Evolutionary conservation across 192 early-diverging fungal genomes (phyloP).

Genomic region (Backusella psychrophila): DNA sequence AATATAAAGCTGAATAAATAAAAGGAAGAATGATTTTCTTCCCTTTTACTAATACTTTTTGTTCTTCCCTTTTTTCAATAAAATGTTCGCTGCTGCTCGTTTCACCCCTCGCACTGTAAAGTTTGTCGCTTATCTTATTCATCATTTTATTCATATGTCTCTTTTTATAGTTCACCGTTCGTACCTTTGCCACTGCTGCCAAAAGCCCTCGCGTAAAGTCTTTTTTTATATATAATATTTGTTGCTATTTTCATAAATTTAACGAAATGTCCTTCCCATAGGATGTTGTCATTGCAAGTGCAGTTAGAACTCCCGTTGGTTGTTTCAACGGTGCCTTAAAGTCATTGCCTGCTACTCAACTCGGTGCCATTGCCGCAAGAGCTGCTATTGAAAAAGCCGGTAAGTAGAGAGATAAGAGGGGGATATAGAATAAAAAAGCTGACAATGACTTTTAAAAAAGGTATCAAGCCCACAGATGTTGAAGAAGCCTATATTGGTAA

Average conservation of each 20-base stretch:
- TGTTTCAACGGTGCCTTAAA: constrained; percentile 87
- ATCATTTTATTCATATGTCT: not conserved
- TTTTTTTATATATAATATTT: not conserved
- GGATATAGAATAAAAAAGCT: not conserved
- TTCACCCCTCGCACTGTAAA: constrained; percentile 13
- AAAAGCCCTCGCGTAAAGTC: constrained; percentile 25
- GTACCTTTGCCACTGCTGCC: constrained; percentile 27
- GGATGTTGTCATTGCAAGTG: constrained; percentile 61
- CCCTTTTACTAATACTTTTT: not conserved
- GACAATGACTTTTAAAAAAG: constrained; percentile 23
- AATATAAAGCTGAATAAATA: not conserved
- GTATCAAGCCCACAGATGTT: constrained; percentile 74
- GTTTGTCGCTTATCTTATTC: not conserved
- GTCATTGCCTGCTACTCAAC: constrained; percentile 77
- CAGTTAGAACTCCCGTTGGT: constrained; percentile 91
- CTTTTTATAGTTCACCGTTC: not conserved
- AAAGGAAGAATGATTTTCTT: not conserved
- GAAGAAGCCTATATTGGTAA: constrained; percentile 97
- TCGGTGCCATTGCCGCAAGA: constrained; percentile 83
- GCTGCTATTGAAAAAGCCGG: constrained; percentile 83
- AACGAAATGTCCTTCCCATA: not conserved
- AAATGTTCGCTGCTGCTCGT: constrained; percentile 18
- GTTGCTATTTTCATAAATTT: not conserved
- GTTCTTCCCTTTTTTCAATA: not conserved
- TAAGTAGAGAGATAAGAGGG: constrained; percentile 24